Conservation (phyloP, 768 basidiomycete species). For the Pleurotus tuber-regium region DNA sequence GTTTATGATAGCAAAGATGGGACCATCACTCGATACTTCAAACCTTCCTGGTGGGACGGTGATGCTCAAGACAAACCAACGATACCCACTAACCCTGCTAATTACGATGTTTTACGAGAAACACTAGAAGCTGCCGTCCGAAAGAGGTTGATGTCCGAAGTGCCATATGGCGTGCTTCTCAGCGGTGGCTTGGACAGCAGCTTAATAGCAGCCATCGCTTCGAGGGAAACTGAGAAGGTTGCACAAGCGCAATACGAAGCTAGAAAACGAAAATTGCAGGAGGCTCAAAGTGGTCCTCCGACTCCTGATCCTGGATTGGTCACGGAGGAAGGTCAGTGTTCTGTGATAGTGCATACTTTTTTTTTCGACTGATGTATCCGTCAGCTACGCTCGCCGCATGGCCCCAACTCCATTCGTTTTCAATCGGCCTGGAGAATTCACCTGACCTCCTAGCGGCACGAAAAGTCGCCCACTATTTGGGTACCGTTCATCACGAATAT, state of each 20-base stretch:
- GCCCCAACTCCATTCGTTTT: constrained; percentile 98
- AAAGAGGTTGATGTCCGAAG: constrained; percentile 97
- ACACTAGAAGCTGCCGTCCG: constrained; percentile 88
- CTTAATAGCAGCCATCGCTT: constrained; percentile 92
- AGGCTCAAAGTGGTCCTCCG: constrained; percentile 52
- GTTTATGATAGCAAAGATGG: constrained; percentile 85
- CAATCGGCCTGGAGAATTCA: constrained; percentile 91
- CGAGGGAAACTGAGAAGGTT: constrained; percentile 92
- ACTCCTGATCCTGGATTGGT: constrained; percentile 40
- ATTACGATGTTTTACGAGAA: constrained; percentile 72
- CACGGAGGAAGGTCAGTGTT: constrained; percentile 51
- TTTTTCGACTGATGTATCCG: constrained; percentile 12
- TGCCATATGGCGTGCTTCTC: constrained; percentile 95
- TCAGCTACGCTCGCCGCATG: constrained; percentile 77
- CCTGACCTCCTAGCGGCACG: constrained; percentile 93
- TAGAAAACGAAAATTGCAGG: constrained; percentile 58
- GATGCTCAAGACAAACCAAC: constrained; percentile 62
- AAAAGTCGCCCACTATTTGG: constrained; percentile 90
- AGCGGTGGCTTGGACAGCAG: constrained; percentile 96
- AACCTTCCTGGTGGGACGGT: constrained; percentile 87
- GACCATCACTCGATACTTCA: constrained; percentile 80
- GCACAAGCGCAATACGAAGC: constrained; percentile 73
- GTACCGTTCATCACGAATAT: constrained; percentile 96
- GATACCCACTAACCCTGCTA: constrained; percentile 58
- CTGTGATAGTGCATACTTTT: not conserved